Evolutionary conservation across 2,329 filamentous ascomycete species (phyloP), one percentile per base, ranked within the genome.

Genomic region (Ceratocystis diversiconidia): DNA sequence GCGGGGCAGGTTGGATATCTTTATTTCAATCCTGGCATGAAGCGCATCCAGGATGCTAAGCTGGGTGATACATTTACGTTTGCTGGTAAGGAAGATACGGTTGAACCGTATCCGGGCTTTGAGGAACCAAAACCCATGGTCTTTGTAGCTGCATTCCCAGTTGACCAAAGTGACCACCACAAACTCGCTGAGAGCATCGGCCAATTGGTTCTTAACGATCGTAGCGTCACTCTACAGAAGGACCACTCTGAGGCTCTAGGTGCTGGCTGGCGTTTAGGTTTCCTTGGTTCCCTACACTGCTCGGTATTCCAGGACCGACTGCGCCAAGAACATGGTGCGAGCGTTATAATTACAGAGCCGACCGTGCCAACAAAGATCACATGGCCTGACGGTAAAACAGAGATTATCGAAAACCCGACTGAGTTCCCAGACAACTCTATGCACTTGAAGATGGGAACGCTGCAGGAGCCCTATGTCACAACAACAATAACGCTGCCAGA

Each of bases 91-190:
- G 89, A 96, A 75, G 83, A 84, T 67, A 72, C 81, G 0, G 91
- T 99, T 1, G 81, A 92, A 73, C 85, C 89, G 12, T 86, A 92
- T 64, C 90, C 91, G 0, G 94, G 92, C 1, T 99, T 99, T 68
- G 92, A 96, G 73, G 94, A 99, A 74, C 92, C 94, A 1, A 95
- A 99, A 74, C 88, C 92, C 5, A 99, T 99, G 94, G 94, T 99
- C 3, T 99, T 99, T 70, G 94, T 99, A 3, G 92, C 92, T 0
- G 94, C 94, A 0, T 99, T 96, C 71, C 94, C 94, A 0, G 91
- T 92, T 0, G 92, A 99, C 72, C 91, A 95, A 70, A 80, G 86
- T 70, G 90, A 96, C 74, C 92, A 95, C 72, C 82, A 84, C 55
- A 88, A 91, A 72, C 79, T 99, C 3, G 90, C 95, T 69, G 92